Conservation (phyloP, 2,329 filamentous ascomycete species). For the Penicillium hesseltinei region DNA sequence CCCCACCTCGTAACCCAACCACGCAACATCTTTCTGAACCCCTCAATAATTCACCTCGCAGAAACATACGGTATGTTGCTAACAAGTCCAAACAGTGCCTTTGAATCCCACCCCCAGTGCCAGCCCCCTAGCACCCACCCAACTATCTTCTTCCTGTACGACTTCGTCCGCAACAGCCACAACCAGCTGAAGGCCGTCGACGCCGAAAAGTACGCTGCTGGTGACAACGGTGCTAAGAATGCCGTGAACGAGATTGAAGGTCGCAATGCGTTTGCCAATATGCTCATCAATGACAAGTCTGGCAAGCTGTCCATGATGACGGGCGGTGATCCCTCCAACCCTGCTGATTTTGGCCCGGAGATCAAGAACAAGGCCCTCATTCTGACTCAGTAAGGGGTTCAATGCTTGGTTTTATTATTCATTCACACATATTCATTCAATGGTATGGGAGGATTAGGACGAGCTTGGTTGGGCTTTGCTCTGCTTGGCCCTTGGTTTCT, state of each 20-base stretch:
- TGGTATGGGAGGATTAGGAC: neutral
- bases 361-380: slow-evolving; percentile 25
- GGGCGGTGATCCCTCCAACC: slow-evolving; percentile 24
- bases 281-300: slow-evolving; percentile 28
- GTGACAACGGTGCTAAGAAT: slow-evolving; percentile 17
- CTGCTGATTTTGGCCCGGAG: slow-evolving; percentile 30
- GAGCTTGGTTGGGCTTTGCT: neutral
- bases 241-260: slow-evolving; percentile 26
- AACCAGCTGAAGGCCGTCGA: slow-evolving; percentile 34
- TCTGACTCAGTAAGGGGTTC: slow-evolving; percentile 11
- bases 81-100: slow-evolving; percentile 21
- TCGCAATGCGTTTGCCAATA: slow-evolving; percentile 29
- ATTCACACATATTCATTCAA: neutral
- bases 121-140: slow-evolving; percentile 31
- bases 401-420: neutral
- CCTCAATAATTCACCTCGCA: neutral
- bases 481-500: neutral
- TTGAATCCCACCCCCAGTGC: slow-evolving; percentile 34
- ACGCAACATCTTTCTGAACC: neutral
- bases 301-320: slow-evolving; percentile 33
- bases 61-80: neutral
- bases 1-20: neutral
- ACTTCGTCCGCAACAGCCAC: slow-evolving; percentile 70
- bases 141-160: slow-evolving; percentile 54
- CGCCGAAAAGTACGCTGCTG: slow-evolving; percentile 22